phyloP scores from a whole-genome alignment of 208 protist genomes.

The Naegleria lovaniensis region DNA sequence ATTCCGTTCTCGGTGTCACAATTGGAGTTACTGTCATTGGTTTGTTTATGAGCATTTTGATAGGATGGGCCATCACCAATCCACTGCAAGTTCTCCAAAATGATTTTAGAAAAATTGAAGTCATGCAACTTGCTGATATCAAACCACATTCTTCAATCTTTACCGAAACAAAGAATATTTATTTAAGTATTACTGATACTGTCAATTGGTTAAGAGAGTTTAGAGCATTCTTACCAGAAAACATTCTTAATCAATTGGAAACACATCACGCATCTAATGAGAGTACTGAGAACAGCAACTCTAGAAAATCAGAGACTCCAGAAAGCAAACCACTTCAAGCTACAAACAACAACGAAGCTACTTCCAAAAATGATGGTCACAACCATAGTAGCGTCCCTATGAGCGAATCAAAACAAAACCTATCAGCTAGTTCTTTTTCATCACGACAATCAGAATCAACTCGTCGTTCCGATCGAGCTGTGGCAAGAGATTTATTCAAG shows the following conservation, averaged over 20 bases:
- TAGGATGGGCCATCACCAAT: not conserved
- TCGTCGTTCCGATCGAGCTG: too few relatives aligned
- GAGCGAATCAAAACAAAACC: too few relatives aligned
- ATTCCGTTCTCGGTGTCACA: not conserved
- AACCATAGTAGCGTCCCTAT: too few relatives aligned
- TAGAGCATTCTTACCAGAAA: not conserved
- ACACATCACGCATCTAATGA: too few relatives aligned
- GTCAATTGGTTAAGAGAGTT: not conserved
- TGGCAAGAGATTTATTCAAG: too few relatives aligned
- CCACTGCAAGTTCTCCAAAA: not conserved
- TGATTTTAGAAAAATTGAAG: not conserved
- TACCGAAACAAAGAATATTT: not conserved
- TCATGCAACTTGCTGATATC: not conserved
- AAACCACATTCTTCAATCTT: not conserved
- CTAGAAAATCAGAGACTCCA: too few relatives aligned
- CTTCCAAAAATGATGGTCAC: too few relatives aligned
- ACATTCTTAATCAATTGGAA: not conserved
- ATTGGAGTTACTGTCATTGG: not conserved
- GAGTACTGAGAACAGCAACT: not conserved
- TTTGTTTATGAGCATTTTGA: not conserved
- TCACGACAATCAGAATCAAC: too few relatives aligned
- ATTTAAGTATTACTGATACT: not conserved
- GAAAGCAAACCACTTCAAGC: too few relatives aligned
- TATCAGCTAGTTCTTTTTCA: too few relatives aligned
- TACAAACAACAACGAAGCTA: too few relatives aligned